Evolutionary conservation across 177 flowering plant species (phyloP).

Genomic region (Tripterygium wilfordii): DNA sequence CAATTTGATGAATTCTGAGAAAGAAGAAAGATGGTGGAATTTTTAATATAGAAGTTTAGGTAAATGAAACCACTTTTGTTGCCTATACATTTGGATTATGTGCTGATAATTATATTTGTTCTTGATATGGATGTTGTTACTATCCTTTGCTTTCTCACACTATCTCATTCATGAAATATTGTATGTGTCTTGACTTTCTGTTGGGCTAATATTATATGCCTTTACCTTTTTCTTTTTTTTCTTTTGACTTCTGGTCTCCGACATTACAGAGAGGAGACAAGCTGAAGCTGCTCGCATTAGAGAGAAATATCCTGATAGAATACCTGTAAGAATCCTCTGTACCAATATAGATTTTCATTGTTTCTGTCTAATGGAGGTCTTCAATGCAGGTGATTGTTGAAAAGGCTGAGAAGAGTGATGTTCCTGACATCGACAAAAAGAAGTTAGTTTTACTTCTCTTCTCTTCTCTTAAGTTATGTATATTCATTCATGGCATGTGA

Average conservation of each 20-base stretch:
- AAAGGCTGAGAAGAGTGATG: constrained; percentile 72
- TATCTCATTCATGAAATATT: too few relatives aligned
- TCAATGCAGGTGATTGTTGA: constrained; percentile 69
- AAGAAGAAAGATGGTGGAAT: too few relatives aligned
- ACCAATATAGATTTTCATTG: neutral
- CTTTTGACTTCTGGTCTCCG: neutral
- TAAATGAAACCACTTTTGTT: too few relatives aligned
- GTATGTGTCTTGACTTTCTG: too few relatives aligned
- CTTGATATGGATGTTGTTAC: too few relatives aligned
- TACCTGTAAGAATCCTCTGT: constrained; percentile 46
- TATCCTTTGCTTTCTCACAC: too few relatives aligned
- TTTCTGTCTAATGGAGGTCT: neutral
- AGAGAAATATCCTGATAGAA: constrained; percentile 81
- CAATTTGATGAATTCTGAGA: neutral
- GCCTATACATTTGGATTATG: too few relatives aligned
- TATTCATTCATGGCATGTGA: too few relatives aligned
- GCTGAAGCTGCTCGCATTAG: constrained; percentile 79
- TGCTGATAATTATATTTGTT: too few relatives aligned
- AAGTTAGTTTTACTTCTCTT: constrained; percentile 76
- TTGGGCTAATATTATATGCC: too few relatives aligned
- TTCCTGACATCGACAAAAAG: constrained; percentile 82
- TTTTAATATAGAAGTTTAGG: too few relatives aligned
- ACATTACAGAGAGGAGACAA: constrained; percentile 55
- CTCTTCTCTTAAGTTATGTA: too few relatives aligned
- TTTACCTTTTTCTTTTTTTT: neutral